Base-by-base conservation (phyloP, 2,329 filamentous ascomycete species). In the Alternaria sp. region DNA sequence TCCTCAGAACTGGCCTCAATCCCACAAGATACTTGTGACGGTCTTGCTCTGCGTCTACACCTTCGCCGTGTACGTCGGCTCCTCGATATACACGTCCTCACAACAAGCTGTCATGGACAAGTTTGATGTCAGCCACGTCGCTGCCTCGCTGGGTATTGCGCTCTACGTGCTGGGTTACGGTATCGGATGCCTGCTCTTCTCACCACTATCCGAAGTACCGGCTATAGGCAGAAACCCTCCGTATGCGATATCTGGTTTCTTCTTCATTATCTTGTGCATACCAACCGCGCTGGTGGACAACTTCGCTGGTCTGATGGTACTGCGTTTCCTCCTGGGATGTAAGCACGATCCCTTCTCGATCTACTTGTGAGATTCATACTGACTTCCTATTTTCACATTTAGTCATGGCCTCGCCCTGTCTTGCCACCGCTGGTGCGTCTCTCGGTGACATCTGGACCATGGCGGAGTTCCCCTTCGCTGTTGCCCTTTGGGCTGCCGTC, bases 231-330 rank as follows among this genome's bases (percentile, higher is more conserved):
- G 89, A 16, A 91, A 88, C 67, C 85, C 86, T 0, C 84, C 89
- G 7, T 92, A 92, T 73, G 84, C 89, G n/a, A 74, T 85, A 58
- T 89, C 89, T 4, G 88, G 91, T 78, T 84, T 85, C 60, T 77
- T 91, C 14, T 92, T 91, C 75, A 85, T 89, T 54, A 83, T 91
- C 63, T 75, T 92, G 16, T 88, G 84, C 16, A 84, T 92, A 34
- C 88, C 89, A 0, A 87, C 88, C 0, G 86, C 88, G 0, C 74
- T 91, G 1, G 87, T 86, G 3, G 74, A 84, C 51, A 90, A 88
- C 78, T 89, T 87, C 56, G 78, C 85, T 0, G 87, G 87, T 1
- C 80, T 92, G 16, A 83, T 90, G 71, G 85, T 89, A 16, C 69
- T 82, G 38, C 72, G 76, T 5, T 79, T 78, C 51, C 63, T 78